phyloP scores from a whole-genome alignment of 768 basidiomycete species.

The Macrocybe gigantea region DNA sequence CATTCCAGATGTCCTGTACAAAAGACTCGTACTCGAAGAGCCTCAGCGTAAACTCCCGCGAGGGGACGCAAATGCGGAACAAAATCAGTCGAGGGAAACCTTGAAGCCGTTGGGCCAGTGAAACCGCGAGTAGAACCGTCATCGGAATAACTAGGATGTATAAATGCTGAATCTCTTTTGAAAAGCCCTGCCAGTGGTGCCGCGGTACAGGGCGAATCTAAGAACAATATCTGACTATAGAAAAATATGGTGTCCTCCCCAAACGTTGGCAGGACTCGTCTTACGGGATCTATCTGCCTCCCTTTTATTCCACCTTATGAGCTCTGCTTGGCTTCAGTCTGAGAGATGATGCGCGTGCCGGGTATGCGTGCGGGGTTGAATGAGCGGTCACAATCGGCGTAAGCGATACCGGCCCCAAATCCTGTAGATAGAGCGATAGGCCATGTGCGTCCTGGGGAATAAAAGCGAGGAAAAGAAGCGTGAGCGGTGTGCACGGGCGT shows the following conservation, averaged over 20 bases:
- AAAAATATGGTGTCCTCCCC: no score
- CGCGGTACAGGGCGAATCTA: no score
- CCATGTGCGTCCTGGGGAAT: conserved; percentile 77
- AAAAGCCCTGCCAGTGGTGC: no score
- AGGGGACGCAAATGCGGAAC: not conserved
- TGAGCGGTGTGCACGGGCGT: not conserved
- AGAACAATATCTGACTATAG: no score
- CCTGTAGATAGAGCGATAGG: conserved; percentile 83
- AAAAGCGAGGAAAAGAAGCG: not conserved
- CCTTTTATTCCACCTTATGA: conserved; percentile 3
- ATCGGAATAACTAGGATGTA: no score
- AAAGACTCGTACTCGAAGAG: not conserved
- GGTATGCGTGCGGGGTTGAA: conserved; percentile 90
- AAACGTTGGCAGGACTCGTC: no score
- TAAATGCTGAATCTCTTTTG: no score
- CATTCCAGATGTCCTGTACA: not conserved
- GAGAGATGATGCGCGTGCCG: conserved; percentile 68
- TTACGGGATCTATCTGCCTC: no score
- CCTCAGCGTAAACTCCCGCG: not conserved
- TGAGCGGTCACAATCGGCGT: conserved; percentile 88
- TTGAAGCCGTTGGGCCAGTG: no score
- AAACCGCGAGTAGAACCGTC: no score
- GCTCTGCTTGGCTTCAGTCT: conserved; percentile 21
- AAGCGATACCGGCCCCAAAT: conserved; percentile 82
- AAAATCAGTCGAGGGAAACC: no score